These are phyloP conservation scores for Candida glucosophila DNA, from an alignment of 1,139 yeast genomes.

Conservation along the genomic window DNA sequence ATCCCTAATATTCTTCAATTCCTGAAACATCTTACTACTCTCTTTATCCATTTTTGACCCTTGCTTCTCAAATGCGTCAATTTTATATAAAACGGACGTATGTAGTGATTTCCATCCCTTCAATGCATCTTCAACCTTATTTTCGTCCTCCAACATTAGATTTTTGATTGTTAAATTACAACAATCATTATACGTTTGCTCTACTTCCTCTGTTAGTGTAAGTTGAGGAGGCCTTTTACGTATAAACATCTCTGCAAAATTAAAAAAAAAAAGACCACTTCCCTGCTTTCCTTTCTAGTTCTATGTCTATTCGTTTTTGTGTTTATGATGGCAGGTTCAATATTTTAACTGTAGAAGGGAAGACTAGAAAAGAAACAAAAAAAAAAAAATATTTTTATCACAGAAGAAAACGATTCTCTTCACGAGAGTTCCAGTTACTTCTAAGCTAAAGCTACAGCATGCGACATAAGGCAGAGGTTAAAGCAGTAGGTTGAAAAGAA, in stretches of 20 bases:
- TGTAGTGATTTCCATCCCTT: slow-evolving; percentile 69
- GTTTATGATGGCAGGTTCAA: too few relatives aligned
- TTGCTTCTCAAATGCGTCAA: slow-evolving; percentile 46
- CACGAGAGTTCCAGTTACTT: too few relatives aligned
- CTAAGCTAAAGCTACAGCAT: too few relatives aligned
- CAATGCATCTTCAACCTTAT: slow-evolving; percentile 45
- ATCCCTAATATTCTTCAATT: slow-evolving; percentile 41
- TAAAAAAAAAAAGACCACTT: too few relatives aligned
- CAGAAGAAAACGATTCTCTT: too few relatives aligned
- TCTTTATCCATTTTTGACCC: slow-evolving; percentile 28
- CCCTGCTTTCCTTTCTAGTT: too few relatives aligned
- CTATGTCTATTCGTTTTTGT: too few relatives aligned
- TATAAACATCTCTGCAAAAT: slow-evolving; percentile 26
- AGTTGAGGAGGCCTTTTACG: slow-evolving; percentile 51
- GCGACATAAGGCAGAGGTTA: too few relatives aligned
- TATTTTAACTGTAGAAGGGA: too few relatives aligned
- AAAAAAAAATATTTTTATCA: too few relatives aligned
- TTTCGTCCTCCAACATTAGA: slow-evolving; percentile 48
- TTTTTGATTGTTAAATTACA: slow-evolving; percentile 52
- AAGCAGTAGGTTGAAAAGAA: too few relatives aligned
- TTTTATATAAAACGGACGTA: slow-evolving; percentile 46
- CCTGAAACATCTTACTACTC: slow-evolving; percentile 34
- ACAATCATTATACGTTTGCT: slow-evolving; percentile 52
- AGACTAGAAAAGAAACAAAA: too few relatives aligned
- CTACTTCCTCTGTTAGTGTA: slow-evolving; percentile 45